Evolutionary conservation across 2,329 filamentous ascomycete species (phyloP), one percentile per base, ranked within the genome.

Genomic region (Akanthomyces uredinophilus): DNA sequence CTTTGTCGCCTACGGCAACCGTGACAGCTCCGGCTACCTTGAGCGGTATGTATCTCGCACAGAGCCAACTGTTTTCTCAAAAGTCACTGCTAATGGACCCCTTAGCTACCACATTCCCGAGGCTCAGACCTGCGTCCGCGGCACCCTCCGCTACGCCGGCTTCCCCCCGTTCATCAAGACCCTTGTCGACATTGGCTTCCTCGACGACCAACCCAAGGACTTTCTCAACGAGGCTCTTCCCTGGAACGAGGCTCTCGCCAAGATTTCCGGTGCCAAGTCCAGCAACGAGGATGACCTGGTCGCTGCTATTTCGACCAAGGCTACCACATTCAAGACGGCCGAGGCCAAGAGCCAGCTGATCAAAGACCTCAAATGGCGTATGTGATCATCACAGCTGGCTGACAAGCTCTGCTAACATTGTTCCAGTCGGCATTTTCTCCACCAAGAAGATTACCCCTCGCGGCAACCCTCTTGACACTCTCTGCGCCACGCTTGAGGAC

Each of bases 1-100:
- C 57, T 94, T 96, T 70, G 92, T 97, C 68, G 92, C 89, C 47
- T 98, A 98, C 79, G 90, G 90, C 63, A 98, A 98, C 86, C 84
- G 93, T 69, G 93, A 98, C 78, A 93, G 88, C 22, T 95, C 91
- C 18, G 82, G 85, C 10, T 98, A 95, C 86, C 88, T 87, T 72
- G 88, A 96, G 82, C 87, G 91, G 60, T 62, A 52, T 20, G 60
- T 54, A 61, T 3, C n/a, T 2, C 20, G 2, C 13, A 32, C 4
- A 18, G 5, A 2, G 22, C 16, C 24, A 20, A 46, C 16, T 14
- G 13, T 14, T 16, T 16, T 16, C 14, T 39, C 2, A 11, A 2
- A 2, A 37, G 4, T 18, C 6, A 10, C 18, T 32, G 39, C 51
- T 55, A 32, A 55, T 13, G 22, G 24, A 14, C 8, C 24, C 3